Evolutionary conservation across 2,329 filamentous ascomycete genomes (phyloP).

Genomic region (Aspergillus sp.): DNA sequence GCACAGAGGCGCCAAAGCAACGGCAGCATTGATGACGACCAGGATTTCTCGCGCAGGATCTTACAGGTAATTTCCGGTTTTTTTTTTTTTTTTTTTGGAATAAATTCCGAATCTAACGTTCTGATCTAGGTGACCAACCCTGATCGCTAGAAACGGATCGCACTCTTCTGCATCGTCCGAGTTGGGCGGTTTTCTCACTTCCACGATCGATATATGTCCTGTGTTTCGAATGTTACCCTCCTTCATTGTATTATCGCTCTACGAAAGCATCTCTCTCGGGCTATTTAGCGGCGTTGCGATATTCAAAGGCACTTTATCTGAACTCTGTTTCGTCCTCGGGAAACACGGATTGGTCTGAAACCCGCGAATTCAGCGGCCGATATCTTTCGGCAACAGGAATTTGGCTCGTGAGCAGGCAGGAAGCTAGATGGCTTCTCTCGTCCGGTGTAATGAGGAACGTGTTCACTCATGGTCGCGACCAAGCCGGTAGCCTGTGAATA

Average conservation of each 20-base stretch:
- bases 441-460: too few species aligned
- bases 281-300: conserved; percentile 23
- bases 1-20: conserved; percentile 78
- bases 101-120: conserved; percentile 2
- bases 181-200: conserved; percentile 5
- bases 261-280: conserved; percentile 11
- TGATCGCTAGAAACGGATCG: conserved; percentile 17
- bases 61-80: conserved; percentile 64
- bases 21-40: conserved; percentile 92
- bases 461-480: too few species aligned
- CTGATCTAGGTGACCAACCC: conserved; percentile 23
- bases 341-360: conserved; percentile 1
- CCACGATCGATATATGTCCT: conserved; percentile 9
- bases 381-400: too few species aligned
- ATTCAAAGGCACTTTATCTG: conserved; percentile 11
- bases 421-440: neutral
- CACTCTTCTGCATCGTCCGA: conserved; percentile 1
- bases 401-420: too few species aligned
- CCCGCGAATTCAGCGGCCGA: neutral
- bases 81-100: too few species aligned
- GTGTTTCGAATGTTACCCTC: conserved; percentile 5
- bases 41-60: conserved; percentile 93
- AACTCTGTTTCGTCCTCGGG: neutral
- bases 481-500: too few species aligned
- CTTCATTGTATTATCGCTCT: conserved; percentile 9